Conservation (phyloP, 139 green algal genomes). For the Chlamydomonas sphaeroides region DNA sequence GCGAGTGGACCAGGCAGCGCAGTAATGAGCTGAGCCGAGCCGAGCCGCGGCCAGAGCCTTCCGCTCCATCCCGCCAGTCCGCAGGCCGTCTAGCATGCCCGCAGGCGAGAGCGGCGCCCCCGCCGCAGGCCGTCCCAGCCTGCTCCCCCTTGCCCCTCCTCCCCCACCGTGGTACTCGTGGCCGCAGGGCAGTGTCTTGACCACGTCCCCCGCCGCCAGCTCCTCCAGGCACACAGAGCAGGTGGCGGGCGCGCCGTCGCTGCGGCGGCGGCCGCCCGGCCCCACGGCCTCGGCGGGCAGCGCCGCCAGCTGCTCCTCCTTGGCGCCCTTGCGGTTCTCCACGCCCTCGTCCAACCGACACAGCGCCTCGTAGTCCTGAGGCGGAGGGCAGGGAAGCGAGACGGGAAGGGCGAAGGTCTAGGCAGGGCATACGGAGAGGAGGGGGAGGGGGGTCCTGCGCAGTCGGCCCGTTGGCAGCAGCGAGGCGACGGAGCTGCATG, state of each 20-base stretch:
- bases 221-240: constrained; percentile 63
- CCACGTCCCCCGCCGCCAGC: constrained; percentile 61
- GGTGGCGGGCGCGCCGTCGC: constrained; percentile 2
- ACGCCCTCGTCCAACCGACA: constrained; percentile 71
- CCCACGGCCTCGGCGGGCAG: constrained; percentile 4
- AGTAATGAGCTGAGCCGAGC: no score
- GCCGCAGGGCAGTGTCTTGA: constrained; percentile 72
- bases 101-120: background rate
- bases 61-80: no score
- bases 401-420: no score
- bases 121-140: background rate
- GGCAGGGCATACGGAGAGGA: no score
- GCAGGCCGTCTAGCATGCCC: no score
- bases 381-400: no score
- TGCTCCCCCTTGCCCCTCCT: background rate
- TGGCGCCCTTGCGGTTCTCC: constrained; percentile 62
- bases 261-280: background rate
- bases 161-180: constrained; percentile 59
- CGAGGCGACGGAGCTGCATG: no score
- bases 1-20: no score
- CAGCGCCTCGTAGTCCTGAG: constrained; percentile 78
- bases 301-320: constrained; percentile 16
- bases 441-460: no score
- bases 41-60: no score
- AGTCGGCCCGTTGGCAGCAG: no score